These are phyloP conservation scores for Plantago ovata DNA, from an alignment of 257 asterid species.

Conservation along the genomic window DNA sequence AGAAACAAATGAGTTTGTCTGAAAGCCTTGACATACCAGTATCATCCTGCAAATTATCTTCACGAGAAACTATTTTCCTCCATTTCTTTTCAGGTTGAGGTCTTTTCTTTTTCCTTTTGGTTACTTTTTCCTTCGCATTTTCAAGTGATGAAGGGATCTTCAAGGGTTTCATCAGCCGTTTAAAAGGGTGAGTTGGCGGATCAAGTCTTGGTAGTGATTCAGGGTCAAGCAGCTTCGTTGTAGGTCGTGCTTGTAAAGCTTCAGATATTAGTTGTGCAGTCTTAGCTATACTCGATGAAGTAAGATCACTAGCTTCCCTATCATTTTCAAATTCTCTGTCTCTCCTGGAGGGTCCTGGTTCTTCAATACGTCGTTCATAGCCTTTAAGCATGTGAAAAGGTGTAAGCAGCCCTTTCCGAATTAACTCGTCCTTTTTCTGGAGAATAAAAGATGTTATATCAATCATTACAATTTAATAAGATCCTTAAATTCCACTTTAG, in stretches of 20 bases:
- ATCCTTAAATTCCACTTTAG: slow-evolving; percentile 9
- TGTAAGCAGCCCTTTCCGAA: slow-evolving; percentile 89
- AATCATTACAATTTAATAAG: slow-evolving; percentile 3
- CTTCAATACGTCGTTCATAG: slow-evolving; percentile 84
- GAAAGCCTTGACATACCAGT: slow-evolving; percentile 42
- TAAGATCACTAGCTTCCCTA: slow-evolving; percentile 37
- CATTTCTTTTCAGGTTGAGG: slow-evolving; percentile 83
- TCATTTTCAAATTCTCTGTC: slow-evolving; percentile 28
- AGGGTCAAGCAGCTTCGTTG: slow-evolving; percentile 77
- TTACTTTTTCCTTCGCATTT: slow-evolving; percentile 35
- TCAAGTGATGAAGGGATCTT: slow-evolving; percentile 50
- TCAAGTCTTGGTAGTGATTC: slow-evolving; percentile 70
- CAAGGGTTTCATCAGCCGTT: slow-evolving; percentile 52
- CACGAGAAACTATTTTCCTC: slow-evolving; percentile 56
- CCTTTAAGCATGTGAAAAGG: slow-evolving; percentile 97
- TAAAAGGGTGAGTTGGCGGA: slow-evolving; percentile 72
- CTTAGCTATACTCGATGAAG: slow-evolving; percentile 73
- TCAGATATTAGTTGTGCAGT: slow-evolving; percentile 62
- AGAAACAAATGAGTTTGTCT: slow-evolving; percentile 12
- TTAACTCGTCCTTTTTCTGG: slow-evolving; percentile 91
- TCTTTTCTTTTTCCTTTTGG: slow-evolving; percentile 62
- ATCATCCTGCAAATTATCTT: slow-evolving; percentile 40
- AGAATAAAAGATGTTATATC: slow-evolving; percentile 31
- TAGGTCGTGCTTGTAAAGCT: slow-evolving; percentile 83
- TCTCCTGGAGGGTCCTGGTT: slow-evolving; percentile 54